Conservation (phyloP, 2,329 filamentous ascomycete genomes). For the Botrytis cinerea region DNA sequence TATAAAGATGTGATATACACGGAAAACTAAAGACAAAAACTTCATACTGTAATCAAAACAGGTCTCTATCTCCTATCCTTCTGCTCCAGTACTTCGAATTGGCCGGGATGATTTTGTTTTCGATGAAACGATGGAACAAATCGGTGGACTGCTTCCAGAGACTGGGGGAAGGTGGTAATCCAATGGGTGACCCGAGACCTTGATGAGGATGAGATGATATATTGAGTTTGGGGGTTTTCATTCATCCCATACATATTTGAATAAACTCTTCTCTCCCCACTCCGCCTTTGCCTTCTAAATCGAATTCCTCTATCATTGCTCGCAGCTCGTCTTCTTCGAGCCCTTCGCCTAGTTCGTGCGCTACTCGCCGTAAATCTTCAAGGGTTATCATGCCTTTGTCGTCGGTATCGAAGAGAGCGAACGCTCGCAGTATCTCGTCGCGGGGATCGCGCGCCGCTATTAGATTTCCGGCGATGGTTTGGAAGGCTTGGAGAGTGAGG, state of each 20-base stretch:
- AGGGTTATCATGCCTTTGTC: slow-evolving; percentile 89
- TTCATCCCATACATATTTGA: slow-evolving; percentile 42
- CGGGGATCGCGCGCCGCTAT: slow-evolving; percentile 82
- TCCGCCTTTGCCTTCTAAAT: slow-evolving; percentile 87
- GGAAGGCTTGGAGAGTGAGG: slow-evolving; percentile 71
- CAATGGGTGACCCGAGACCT: slow-evolving; percentile 6
- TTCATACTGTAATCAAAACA: slow-evolving; percentile 11
- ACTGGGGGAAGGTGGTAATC: background rate
- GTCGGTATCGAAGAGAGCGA: slow-evolving; percentile 89
- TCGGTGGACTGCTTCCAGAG: slow-evolving; percentile 7
- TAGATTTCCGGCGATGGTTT: slow-evolving; percentile 74
- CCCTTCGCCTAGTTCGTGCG: slow-evolving; percentile 87
- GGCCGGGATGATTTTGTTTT: background rate
- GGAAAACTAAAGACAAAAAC: slow-evolving; percentile 4
- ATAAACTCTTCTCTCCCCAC: slow-evolving; percentile 68
- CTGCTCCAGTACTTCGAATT: background rate
- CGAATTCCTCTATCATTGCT: slow-evolving; percentile 98
- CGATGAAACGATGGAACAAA: slow-evolving; percentile 1
- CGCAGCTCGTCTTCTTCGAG: slow-evolving; percentile 89
- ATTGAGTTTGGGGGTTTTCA: background rate
- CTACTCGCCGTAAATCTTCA: slow-evolving; percentile 83
- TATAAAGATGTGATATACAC: slow-evolving; percentile 13
- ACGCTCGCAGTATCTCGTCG: slow-evolving; percentile 89
- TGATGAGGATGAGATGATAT: slow-evolving; percentile 3
- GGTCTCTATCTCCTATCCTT: slow-evolving; percentile 11